Percentiles rank a stretch among this genome's conserved stretches.
Conservation (phyloP, 441 rosid species). For the Mallotus repandus region DNA sequence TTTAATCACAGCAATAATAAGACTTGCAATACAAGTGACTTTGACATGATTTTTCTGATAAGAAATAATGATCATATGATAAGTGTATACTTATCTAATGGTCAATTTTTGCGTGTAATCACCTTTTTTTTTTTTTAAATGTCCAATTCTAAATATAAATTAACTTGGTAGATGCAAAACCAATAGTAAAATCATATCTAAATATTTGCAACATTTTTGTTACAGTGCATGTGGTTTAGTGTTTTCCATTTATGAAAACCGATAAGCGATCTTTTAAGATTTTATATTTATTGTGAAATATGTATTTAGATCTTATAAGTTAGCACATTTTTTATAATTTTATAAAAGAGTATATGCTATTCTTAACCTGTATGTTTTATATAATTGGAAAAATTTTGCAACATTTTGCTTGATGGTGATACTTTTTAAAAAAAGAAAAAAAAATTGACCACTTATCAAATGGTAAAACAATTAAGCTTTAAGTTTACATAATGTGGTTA, state of each 20-base stretch:
- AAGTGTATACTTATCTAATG: slow-evolving; percentile 3
- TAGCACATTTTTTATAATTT: no score
- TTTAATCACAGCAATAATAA: slow-evolving; percentile 15
- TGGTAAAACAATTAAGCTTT: slow-evolving; percentile 13
- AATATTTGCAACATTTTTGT: background rate
- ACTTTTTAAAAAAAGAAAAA: background rate
- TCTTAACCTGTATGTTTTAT: no score
- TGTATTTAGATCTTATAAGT: no score
- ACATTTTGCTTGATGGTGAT: background rate
- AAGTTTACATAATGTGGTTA: background rate
- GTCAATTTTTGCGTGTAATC: background rate
- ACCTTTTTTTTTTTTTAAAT: background rate
- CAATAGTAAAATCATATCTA: background rate
- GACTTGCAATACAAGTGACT: slow-evolving; percentile 15
- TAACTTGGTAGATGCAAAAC: background rate
- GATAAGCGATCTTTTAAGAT: no score
- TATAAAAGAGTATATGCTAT: no score
- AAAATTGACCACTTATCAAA: background rate
- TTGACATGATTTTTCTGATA: slow-evolving; percentile 12
- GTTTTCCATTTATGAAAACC: no score
- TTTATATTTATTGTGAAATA: no score
- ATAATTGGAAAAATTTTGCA: background rate
- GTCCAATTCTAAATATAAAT: background rate
- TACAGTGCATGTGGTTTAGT: no score
- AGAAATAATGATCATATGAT: slow-evolving; percentile 12